Evolutionary conservation across 148 eudicot species (phyloP).

Genomic region (Cornus kousa): DNA sequence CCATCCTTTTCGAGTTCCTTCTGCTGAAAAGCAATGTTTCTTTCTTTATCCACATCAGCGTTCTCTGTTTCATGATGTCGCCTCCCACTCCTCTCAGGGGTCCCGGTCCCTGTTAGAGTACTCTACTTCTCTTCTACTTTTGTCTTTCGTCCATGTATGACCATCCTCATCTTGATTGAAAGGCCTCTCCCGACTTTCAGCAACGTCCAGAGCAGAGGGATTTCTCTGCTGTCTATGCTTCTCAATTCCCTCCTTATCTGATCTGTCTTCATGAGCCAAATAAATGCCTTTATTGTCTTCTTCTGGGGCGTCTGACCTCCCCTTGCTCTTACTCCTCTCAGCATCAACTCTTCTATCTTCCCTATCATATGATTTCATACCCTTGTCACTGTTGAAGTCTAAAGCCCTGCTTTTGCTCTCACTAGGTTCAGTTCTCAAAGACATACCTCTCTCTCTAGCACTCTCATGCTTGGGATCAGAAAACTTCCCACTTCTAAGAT

Average conservation of each 20-base stretch:
- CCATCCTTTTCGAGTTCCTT: constrained; percentile 66
- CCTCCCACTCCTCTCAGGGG: constrained; percentile 72
- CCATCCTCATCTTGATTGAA: constrained; percentile 46
- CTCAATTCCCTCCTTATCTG: constrained; percentile 43
- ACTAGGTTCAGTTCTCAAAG: constrained; percentile 29
- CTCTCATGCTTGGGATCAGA: constrained; percentile 38
- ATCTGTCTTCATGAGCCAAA: constrained; percentile 35
- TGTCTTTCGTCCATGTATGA: constrained; percentile 35
- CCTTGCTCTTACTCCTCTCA: constrained; percentile 55
- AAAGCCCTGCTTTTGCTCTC: constrained; percentile 32
- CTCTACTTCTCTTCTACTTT: constrained; percentile 50
- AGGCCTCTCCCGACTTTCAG: constrained; percentile 44
- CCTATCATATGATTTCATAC: constrained; percentile 36
- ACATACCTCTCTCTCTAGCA: constrained; percentile 33
- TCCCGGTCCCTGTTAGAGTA: constrained; percentile 49
- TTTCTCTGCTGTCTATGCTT: constrained; percentile 40
- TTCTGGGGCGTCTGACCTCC: constrained; percentile 44
- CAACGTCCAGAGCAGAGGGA: constrained; percentile 31
- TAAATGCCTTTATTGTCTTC: constrained; percentile 41
- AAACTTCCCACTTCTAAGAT: constrained; percentile 24
- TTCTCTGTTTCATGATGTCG: constrained; percentile 49
- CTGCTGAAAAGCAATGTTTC: constrained; percentile 42
- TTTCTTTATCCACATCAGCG: constrained; percentile 53
- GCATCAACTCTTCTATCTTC: constrained; percentile 52
- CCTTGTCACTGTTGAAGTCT: constrained; percentile 46